These are phyloP conservation scores for Starmera amethionina DNA, from an alignment of 805 yeast species.

Conservation along the genomic window DNA sequence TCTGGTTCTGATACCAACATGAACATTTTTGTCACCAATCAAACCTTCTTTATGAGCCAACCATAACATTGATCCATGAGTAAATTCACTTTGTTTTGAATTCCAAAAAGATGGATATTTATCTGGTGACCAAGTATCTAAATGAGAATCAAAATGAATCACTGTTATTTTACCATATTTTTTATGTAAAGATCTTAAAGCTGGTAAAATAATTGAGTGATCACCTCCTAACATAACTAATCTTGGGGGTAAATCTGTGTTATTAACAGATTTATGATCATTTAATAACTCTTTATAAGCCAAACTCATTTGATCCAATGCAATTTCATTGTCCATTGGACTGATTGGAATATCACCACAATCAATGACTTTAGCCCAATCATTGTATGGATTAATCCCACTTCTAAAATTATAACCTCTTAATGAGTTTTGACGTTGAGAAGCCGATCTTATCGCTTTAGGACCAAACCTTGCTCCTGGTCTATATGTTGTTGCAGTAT, in stretches of 20 bases:
- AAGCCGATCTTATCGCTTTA: conserved; percentile 54
- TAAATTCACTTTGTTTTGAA: conserved; percentile 40
- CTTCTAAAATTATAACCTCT: conserved; percentile 68
- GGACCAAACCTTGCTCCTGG: conserved; percentile 86
- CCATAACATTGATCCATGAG: conserved; percentile 81
- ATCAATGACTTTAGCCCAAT: conserved; percentile 41
- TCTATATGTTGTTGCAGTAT: conserved; percentile 70
- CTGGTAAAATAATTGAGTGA: conserved; percentile 63
- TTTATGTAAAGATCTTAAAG: conserved; percentile 47
- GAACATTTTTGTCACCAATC: conserved; percentile 45
- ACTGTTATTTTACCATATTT: conserved; percentile 57
- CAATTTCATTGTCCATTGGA: conserved; percentile 52
- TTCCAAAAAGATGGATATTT: conserved; percentile 54
- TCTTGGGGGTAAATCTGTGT: conserved; percentile 35
- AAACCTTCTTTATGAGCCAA: conserved; percentile 63
- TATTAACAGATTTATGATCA: conserved; percentile 3
- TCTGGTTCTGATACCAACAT: conserved; percentile 67
- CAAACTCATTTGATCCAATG: conserved; percentile 45
- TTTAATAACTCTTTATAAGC: conserved; percentile 29
- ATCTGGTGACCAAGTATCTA: conserved; percentile 68
- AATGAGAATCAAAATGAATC: conserved; percentile 73
- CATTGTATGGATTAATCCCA: conserved; percentile 45
- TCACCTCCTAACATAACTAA: conserved; percentile 71
- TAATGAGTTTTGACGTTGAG: conserved; percentile 58
- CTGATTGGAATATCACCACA: conserved; percentile 58